Percentiles rank a stretch among this genome's conserved stretches.
phyloP scores from a whole-genome alignment of 805 yeast genomes.

The Yamadazyma nakazawae region DNA sequence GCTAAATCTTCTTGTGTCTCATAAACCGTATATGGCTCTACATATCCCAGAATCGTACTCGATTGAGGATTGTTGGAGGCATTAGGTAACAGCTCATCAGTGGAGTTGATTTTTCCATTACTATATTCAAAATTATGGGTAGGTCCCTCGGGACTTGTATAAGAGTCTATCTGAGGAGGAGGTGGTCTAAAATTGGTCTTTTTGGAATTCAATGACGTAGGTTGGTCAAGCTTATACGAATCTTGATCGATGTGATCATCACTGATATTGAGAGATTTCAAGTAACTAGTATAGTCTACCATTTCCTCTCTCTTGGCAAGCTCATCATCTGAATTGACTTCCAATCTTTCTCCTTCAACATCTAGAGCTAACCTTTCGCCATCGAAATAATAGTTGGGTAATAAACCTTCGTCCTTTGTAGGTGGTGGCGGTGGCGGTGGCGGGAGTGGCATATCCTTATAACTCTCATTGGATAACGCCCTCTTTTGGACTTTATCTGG shows the following conservation, averaged over 20 bases:
- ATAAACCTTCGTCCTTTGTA: slow-evolving; percentile 13
- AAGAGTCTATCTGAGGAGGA: slow-evolving; percentile 9
- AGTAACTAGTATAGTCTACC: slow-evolving; percentile 23
- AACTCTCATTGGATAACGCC: slow-evolving; percentile 12
- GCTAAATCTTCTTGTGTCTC: slow-evolving; percentile 18
- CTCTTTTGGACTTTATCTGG: slow-evolving; percentile 8
- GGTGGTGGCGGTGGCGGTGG: slow-evolving; percentile 27
- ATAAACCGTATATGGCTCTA: slow-evolving; percentile 27
- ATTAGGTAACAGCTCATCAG: not conserved
- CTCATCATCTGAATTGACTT: slow-evolving; percentile 4
- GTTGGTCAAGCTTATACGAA: not conserved
- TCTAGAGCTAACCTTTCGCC: slow-evolving; percentile 11
- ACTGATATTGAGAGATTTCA: slow-evolving; percentile 17
- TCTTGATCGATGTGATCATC: slow-evolving; percentile 9
- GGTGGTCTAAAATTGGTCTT: slow-evolving; percentile 8
- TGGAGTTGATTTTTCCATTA: not conserved
- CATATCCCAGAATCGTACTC: slow-evolving; percentile 5
- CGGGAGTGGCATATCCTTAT: slow-evolving; percentile 22
- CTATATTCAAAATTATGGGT: too few species aligned
- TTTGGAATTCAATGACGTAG: not conserved
- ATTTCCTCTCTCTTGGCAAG: slow-evolving; percentile 6
- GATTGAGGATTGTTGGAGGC: not conserved
- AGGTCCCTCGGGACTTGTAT: not conserved
- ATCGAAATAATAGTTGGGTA: slow-evolving; percentile 23
- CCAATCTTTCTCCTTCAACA: slow-evolving; percentile 11